Conservation (phyloP, 1,284 basidiomycete species). For the Cryptococcus neoformans region DNA sequence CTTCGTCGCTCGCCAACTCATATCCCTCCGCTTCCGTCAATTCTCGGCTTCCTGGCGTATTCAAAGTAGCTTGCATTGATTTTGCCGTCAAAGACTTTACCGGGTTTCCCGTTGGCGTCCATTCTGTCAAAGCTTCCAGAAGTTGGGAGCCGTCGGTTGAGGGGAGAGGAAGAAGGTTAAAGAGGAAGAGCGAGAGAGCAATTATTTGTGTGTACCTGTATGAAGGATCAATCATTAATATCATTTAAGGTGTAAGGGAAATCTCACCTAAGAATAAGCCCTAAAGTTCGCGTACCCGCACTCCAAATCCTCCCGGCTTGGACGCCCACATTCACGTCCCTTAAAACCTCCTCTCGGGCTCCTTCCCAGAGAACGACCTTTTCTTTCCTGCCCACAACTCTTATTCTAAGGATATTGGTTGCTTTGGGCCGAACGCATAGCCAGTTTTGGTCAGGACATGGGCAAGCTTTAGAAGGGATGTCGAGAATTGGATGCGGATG, state of each 20-base stretch:
- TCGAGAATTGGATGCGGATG: conserved; percentile 32
- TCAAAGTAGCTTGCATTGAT: conserved; percentile 11
- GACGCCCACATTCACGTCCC: conserved; percentile 25
- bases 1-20: conserved; percentile 30
- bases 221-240: conserved; percentile 1
- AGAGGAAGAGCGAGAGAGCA: conserved; percentile 40
- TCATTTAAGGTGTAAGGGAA: not conserved
- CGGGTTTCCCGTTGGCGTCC: conserved; percentile 10
- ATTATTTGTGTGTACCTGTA: conserved; percentile 38
- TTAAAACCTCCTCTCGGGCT: conserved; percentile 22
- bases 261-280: conserved; percentile 35
- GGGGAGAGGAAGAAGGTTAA: conserved; percentile 47
- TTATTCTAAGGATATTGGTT: conserved; percentile 33
- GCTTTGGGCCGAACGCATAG: conserved; percentile 28
- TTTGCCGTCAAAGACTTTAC: conserved; percentile 4
- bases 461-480: conserved; percentile 22
- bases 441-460: conserved; percentile 20
- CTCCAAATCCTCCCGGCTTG: conserved; percentile 21
- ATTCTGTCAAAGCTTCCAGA: conserved; percentile 23
- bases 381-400: conserved; percentile 10
- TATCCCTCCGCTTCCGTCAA: conserved; percentile 9
- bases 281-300: conserved; percentile 23
- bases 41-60: not conserved
- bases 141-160: conserved; percentile 41
- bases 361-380: conserved; percentile 36